These are phyloP conservation scores for Penicillium egyptiacum DNA, from an alignment of 495 filamentous ascomycete genomes.

Conservation along the genomic window DNA sequence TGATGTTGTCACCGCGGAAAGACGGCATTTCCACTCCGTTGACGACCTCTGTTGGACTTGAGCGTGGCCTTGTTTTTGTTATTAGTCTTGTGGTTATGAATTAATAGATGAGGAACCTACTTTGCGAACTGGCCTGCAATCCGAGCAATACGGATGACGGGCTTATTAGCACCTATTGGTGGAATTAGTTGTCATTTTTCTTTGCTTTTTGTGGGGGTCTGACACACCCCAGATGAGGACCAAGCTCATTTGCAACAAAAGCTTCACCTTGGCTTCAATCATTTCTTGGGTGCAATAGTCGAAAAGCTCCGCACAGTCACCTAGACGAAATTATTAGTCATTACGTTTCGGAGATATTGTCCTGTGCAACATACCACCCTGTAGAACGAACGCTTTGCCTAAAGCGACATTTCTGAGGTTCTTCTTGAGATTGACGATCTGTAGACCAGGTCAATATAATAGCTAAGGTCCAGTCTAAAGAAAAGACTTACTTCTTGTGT, in stretches of 20 bases:
- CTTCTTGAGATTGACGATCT: constrained; percentile 76
- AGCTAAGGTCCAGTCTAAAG: background rate
- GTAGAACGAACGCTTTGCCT: constrained; percentile 90
- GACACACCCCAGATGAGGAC: constrained; percentile 28
- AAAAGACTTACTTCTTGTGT: constrained; percentile 60
- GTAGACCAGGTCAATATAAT: constrained; percentile 5
- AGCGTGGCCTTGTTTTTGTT: constrained; percentile 59
- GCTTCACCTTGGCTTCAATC: constrained; percentile 77
- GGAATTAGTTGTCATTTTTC: constrained; percentile 12
- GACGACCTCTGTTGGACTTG: constrained; percentile 79
- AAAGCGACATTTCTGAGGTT: constrained; percentile 81
- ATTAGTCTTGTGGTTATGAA: constrained; percentile 12
- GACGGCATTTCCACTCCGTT: constrained; percentile 80
- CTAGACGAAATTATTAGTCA: constrained; percentile 24
- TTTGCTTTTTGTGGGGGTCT: background rate
- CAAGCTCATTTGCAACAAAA: constrained; percentile 36
- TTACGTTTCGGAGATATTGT: background rate
- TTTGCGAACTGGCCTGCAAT: constrained; percentile 99
- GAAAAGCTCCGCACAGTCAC: constrained; percentile 96
- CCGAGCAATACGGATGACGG: constrained; percentile 88
- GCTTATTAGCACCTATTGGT: constrained; percentile 68
- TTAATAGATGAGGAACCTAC: constrained; percentile 18
- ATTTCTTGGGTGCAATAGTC: constrained; percentile 88
- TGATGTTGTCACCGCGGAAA: constrained; percentile 94
- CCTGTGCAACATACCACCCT: constrained; percentile 59